A percentile compares a stretch with the other conserved stretches of the same genome.
These are phyloP conservation scores for Cyberlindnera nakhonratchasimensis DNA, from an alignment of 805 yeast species.

Conservation along the genomic window DNA sequence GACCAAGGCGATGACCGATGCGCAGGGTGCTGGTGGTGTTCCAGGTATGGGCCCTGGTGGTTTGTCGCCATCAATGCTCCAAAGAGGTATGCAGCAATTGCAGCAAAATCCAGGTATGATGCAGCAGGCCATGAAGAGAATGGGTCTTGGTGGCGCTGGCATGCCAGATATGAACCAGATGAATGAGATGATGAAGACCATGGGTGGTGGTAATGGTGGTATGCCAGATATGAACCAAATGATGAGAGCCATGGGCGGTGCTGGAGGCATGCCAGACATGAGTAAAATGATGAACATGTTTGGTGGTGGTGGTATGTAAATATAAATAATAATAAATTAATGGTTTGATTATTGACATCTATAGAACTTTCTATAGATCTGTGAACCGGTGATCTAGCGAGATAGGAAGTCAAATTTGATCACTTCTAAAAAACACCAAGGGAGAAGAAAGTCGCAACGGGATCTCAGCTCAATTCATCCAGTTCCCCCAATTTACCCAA, in stretches of 20 bases:
- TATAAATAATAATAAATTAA: not conserved
- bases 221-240: constrained; percentile 63
- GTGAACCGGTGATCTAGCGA: no score
- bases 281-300: constrained; percentile 48
- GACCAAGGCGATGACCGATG: constrained; percentile 27
- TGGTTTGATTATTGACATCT: not conserved
- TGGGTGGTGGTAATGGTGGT: constrained; percentile 40
- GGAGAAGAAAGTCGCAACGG: no score
- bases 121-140: constrained; percentile 61
- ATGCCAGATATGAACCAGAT: constrained; percentile 38
- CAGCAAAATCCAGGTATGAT: constrained; percentile 73
- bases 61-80: constrained; percentile 37
- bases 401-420: no score
- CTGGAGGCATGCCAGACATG: constrained; percentile 68
- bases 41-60: constrained; percentile 43
- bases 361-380: not conserved
- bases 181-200: constrained; percentile 60
- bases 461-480: no score
- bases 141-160: constrained; percentile 32
- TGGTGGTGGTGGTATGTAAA: constrained; percentile 28
- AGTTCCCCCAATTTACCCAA: no score
- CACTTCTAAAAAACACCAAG: no score
- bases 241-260: constrained; percentile 40
- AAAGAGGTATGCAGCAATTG: constrained; percentile 49
- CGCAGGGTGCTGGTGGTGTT: constrained; percentile 40